Base-by-base conservation (phyloP, 495 filamentous ascomycete species). In the Penicillium arizonense region DNA sequence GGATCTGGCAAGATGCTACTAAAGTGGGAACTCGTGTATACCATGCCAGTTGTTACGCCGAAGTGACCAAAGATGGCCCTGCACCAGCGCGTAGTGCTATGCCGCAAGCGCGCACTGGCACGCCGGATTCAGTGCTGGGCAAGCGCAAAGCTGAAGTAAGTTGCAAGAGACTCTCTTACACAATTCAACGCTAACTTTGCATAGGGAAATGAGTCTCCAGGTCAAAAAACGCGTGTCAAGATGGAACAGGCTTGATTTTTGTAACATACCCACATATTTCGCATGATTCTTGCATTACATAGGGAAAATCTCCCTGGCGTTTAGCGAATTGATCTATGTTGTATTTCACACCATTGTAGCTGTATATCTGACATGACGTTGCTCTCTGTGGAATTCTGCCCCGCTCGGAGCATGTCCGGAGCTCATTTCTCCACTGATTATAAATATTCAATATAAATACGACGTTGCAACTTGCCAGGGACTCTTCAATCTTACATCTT, bases 1-100 rank as follows among this genome's bases (percentile, higher is more conserved):
- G 91, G 78, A 96, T 98, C 28, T 98, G 95, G 90, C 89, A 88
- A 74, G 93, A 98, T 69, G 88, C 94, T 1, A 75, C 88, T 43
- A 82, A 84, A 59, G 79, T 93, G 34, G 88, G 86, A n/a, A 81
- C 75, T 44, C 83, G 88, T 53, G 85, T 95, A 13, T 97, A 89
- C 50, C 94, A 98, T 71, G 91, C 88, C 18, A 94, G 82, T 49
- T 97, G 95, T 58, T 87, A 93, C 65, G 80, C 80, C 35, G 93
- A 97, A 72, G 88, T 91, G 7, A 87, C 79, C 52, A 88, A 84
- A 66, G 86, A 88, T 55, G 69, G 76, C 2, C 63, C 72, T 23
- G 52, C 62, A 9, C 62, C 67, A 20, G 71, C 74, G 30, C 74
- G 70, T 34, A 67, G 61, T 10, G 18, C 18, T 18, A 76, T 72